phyloP scores from a whole-genome alignment of 1,284 basidiomycete genomes.

The Pulveroboletus sp. region DNA sequence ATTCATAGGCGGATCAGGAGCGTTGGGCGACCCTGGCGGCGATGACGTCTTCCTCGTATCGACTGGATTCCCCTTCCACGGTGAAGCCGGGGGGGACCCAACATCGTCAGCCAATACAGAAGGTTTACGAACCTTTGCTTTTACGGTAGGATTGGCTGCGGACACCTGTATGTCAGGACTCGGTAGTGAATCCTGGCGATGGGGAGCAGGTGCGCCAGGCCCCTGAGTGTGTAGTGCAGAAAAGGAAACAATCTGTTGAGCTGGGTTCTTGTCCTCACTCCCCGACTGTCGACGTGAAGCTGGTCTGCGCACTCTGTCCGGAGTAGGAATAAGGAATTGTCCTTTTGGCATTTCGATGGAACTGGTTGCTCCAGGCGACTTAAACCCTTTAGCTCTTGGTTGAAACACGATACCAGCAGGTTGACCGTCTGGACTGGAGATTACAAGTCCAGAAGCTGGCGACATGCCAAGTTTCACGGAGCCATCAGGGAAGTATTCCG shows the following conservation, averaged over 20 bases:
- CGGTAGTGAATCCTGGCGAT: constrained; percentile 31
- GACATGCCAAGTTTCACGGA: constrained; percentile 70
- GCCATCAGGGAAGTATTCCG: constrained; percentile 86
- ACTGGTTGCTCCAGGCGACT: constrained; percentile 16
- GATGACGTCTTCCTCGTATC: constrained; percentile 39
- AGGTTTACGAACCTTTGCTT: constrained; percentile 31
- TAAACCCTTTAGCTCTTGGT: constrained; percentile 55
- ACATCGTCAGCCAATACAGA: constrained; percentile 36
- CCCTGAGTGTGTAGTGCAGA: constrained; percentile 37
- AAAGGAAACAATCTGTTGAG: constrained; percentile 34
- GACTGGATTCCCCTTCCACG: constrained; percentile 33
- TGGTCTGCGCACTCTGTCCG: constrained; percentile 32
- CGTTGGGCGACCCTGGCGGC: constrained; percentile 38
- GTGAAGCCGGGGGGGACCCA: constrained; percentile 8
- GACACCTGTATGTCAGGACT: constrained; percentile 23
- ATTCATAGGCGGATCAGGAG: constrained; percentile 30
- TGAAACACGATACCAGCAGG: constrained; percentile 96
- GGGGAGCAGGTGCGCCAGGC: constrained; percentile 11
- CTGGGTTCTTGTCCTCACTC: constrained; percentile 29
- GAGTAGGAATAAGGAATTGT: constrained; percentile 36
- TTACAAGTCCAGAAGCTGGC: constrained; percentile 84
- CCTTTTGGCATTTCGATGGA: constrained; percentile 36
- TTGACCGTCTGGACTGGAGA: constrained; percentile 91
- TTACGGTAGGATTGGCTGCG: constrained; percentile 10
- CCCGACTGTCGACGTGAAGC: constrained; percentile 33